Conservation (phyloP, 139 green algal genomes). For the Axilococcus clingmanii region DNA sequence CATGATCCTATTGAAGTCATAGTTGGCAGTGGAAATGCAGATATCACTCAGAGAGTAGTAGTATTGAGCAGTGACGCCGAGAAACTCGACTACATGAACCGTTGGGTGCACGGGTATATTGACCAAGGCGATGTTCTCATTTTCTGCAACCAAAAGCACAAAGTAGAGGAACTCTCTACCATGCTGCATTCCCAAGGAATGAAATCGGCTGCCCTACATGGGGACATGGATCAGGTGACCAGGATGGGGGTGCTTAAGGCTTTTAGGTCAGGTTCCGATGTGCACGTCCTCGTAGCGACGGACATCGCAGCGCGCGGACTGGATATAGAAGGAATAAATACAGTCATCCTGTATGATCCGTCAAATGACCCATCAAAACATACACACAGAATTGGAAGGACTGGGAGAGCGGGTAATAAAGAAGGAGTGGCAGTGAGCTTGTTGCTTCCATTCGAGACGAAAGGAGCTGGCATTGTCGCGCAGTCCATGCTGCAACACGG, state of each 20-base stretch:
- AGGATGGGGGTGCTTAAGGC: constrained; percentile 48
- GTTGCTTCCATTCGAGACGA: constrained; percentile 51
- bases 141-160: constrained; percentile 66
- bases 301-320: constrained; percentile 73
- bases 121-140: constrained; percentile 88
- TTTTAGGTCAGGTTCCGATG: constrained; percentile 45
- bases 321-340: constrained; percentile 75
- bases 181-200: constrained; percentile 24
- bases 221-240: constrained; percentile 83
- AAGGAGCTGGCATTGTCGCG: constrained; percentile 49
- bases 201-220: constrained; percentile 73
- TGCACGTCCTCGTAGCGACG: constrained; percentile 49
- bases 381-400: constrained; percentile 89
- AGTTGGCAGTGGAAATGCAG: constrained; percentile 66
- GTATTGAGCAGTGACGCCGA: constrained; percentile 47
- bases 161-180: constrained; percentile 67
- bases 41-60: constrained; percentile 42
- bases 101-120: constrained; percentile 44
- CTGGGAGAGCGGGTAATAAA: constrained; percentile 86
- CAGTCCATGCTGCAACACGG: constrained; percentile 51
- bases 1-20: constrained; percentile 65
- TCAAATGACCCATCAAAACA: constrained; percentile 79
- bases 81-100: constrained; percentile 71
- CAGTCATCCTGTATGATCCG: constrained; percentile 77
- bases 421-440: constrained; percentile 80